Evolutionary conservation across 108 stramenopile species (phyloP).

Genomic region (Skeletonema marinoi): DNA sequence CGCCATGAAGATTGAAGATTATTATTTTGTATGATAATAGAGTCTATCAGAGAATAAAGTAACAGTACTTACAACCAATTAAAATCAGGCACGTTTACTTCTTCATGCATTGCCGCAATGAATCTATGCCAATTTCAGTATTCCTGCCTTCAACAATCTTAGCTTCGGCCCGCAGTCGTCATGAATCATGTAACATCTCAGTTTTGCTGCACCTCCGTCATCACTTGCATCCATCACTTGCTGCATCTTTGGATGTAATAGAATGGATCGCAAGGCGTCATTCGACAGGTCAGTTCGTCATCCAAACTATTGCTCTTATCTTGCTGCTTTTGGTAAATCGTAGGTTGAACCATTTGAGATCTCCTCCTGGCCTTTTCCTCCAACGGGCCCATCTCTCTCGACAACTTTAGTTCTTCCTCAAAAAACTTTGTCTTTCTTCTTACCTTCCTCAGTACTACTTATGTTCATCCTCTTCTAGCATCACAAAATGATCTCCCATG

Average conservation of each 20-base stretch:
- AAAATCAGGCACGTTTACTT: too few species aligned
- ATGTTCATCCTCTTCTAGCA: slow-evolving; percentile 9
- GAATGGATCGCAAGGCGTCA: slow-evolving; percentile 44
- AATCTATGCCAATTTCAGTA: slow-evolving; percentile 34
- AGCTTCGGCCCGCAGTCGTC: slow-evolving; percentile 50
- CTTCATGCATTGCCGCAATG: too few species aligned
- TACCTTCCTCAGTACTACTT: background rate
- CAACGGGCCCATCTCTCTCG: slow-evolving; percentile 41
- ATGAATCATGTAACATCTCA: slow-evolving; percentile 45
- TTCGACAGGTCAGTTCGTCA: slow-evolving; percentile 32
- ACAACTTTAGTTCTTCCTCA: background rate
- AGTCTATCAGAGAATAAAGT: too few species aligned
- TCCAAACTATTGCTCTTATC: background rate
- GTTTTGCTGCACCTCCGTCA: background rate
- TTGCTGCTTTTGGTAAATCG: background rate
- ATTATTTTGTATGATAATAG: too few species aligned
- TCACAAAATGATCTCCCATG: slow-evolving; percentile 49
- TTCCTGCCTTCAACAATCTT: slow-evolving; percentile 45
- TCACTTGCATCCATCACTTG: slow-evolving; percentile 36
- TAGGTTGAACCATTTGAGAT: background rate
- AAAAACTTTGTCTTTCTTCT: background rate
- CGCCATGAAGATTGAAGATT: too few species aligned
- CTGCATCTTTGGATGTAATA: slow-evolving; percentile 54
- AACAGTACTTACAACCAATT: too few species aligned
- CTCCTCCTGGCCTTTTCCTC: slow-evolving; percentile 42